Percentiles rank a stretch among this genome's conserved stretches.
phyloP scores from a whole-genome alignment of 1,284 basidiomycete genomes.

The Sporisorium exsertum region DNA sequence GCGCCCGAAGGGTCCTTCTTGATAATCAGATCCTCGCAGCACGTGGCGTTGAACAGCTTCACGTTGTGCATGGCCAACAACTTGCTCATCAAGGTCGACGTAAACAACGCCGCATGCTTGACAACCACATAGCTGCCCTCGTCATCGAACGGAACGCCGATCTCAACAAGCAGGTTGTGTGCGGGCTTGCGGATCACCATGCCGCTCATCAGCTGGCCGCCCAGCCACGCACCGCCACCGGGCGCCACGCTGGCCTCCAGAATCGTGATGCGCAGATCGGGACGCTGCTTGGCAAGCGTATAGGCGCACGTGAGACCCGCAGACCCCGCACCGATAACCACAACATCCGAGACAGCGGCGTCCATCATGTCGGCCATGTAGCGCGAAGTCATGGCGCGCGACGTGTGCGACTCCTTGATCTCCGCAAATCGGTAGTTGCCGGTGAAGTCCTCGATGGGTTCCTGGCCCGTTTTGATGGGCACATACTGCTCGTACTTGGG shows the following conservation, averaged over 20 bases:
- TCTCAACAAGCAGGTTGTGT: slow-evolving; percentile 78
- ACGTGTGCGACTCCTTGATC: slow-evolving; percentile 66
- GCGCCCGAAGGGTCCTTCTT: slow-evolving; percentile 59
- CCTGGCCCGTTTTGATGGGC: slow-evolving; percentile 57
- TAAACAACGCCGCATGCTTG: slow-evolving; percentile 73
- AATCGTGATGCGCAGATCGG: slow-evolving; percentile 83
- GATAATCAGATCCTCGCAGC: slow-evolving; percentile 67
- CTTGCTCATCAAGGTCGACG: slow-evolving; percentile 80
- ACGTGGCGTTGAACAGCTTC: slow-evolving; percentile 71
- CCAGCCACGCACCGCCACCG: slow-evolving; percentile 71
- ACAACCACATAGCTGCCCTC: slow-evolving; percentile 75
- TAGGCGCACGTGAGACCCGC: slow-evolving; percentile 84
- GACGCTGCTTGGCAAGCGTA: slow-evolving; percentile 75
- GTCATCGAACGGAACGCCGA: slow-evolving; percentile 83
- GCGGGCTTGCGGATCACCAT: slow-evolving; percentile 88
- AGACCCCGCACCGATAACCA: slow-evolving; percentile 83
- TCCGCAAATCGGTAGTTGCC: slow-evolving; percentile 65
- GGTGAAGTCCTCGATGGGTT: slow-evolving; percentile 63
- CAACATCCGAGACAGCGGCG: slow-evolving; percentile 78
- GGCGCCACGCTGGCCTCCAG: slow-evolving; percentile 85
- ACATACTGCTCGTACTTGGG: slow-evolving; percentile 48
- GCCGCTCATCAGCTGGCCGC: slow-evolving; percentile 84
- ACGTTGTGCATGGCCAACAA: slow-evolving; percentile 79
- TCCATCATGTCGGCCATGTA: slow-evolving; percentile 66
- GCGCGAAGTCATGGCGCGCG: slow-evolving; percentile 62